Evolutionary conservation across 108 stramenopile genomes (phyloP), one percentile per base, ranked within the genome.

Genomic region (Seminavis robusta): DNA sequence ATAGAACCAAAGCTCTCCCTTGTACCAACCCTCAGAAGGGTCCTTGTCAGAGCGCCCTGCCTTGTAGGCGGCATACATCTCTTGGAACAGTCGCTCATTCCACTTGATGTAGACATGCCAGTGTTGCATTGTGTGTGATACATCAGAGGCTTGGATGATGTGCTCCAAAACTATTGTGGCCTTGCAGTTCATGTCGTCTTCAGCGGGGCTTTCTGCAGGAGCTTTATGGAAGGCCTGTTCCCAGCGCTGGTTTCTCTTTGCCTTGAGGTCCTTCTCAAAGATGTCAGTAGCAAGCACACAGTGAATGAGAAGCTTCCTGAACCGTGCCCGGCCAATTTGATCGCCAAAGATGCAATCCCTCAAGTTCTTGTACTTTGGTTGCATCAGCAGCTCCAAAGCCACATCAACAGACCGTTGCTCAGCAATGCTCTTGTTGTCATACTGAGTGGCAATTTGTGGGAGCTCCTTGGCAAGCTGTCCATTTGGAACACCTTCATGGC

Each of bases 241-340:
- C 57, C 57, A 70, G 13, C 69, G 46, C 63, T 32, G 40, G 48
- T 17, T 58, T n/a, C 57, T 42, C 31, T 46, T n/a, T 5, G 48
- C 49, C 49, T 52, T 50, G 19, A 50, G 60, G 6, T 61, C 60
- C 3, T 37, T 34, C n/a, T 54, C 66, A 24, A 67, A 67, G 33
- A 82, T 71, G 42, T 82, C 81, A 1, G 81, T 82, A 11, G 63
- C 52, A 5, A 81, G 29, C n/a, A 76, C 63, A 19, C 41, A 40
- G 34, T 71, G 67, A 26, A 76, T 64, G 19, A 76, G 41, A 8
- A 76, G 45, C 31, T 76, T 48, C 16, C 61, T 58, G 42, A 76
- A 71, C 15, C 65, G 59, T 21, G 23, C 39, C 32, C 33, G 51
- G 25, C 64, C 67, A 33, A 24, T 42, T 9, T 34, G 45, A 4